These are phyloP conservation scores for Marvania coccoides DNA, from an alignment of 139 green algal genomes.

Conservation along the genomic window DNA sequence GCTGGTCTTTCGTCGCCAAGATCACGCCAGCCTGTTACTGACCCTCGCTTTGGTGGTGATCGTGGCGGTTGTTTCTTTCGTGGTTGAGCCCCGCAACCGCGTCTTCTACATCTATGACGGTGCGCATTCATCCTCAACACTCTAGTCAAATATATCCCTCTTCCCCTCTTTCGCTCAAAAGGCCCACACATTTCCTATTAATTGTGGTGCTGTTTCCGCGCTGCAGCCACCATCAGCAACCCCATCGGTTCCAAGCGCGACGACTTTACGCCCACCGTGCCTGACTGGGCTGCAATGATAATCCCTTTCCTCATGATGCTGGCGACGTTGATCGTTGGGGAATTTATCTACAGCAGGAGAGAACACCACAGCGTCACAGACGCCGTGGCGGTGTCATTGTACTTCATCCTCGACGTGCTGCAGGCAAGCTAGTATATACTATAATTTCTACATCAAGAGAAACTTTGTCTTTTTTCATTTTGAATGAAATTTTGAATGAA, in stretches of 20 bases:
- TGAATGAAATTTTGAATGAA: too few relatives aligned
- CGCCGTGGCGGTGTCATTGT: not conserved
- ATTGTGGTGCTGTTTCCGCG: too few relatives aligned
- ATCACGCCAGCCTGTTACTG: not conserved
- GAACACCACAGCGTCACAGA: slow-evolving; percentile 14
- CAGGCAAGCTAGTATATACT: too few relatives aligned
- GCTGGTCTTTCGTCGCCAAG: not conserved
- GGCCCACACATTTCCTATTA: too few relatives aligned
- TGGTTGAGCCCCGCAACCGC: not conserved
- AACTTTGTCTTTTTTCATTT: too few relatives aligned
- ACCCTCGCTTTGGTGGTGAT: not conserved
- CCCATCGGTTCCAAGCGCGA: not conserved
- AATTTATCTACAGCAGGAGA: slow-evolving; percentile 5
- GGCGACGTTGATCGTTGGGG: slow-evolving; percentile 9
- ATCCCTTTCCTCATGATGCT: slow-evolving; percentile 19
- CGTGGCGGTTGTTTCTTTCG: not conserved
- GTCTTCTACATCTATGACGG: slow-evolving; percentile 2
- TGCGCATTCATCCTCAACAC: too few relatives aligned
- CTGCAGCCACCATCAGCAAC: slow-evolving; percentile 5
- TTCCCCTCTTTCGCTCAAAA: too few relatives aligned
- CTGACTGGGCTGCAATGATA: slow-evolving; percentile 15
- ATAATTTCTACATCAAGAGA: too few relatives aligned
- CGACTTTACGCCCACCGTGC: not conserved
- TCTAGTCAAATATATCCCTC: too few relatives aligned
- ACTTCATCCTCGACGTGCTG: slow-evolving; percentile 23